Evolutionary conservation across 352 stramenopile genomes (phyloP).

Genomic region (Pythium volutum): DNA sequence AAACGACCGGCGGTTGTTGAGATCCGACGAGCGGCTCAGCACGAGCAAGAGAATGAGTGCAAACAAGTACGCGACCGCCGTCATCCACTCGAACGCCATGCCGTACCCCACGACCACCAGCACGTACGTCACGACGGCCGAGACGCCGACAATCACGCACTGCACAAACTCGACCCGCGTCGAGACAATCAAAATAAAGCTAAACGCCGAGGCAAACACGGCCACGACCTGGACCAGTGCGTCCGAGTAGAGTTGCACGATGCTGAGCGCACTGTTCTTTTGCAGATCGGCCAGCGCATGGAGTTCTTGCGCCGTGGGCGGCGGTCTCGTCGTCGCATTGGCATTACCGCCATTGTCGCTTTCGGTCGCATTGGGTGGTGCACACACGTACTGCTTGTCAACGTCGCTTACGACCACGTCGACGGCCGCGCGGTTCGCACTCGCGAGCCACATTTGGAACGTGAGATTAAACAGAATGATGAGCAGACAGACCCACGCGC

Average conservation of each 20-base stretch:
- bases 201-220: slow-evolving; percentile 70
- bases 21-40: slow-evolving; percentile 73
- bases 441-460: slow-evolving; percentile 75
- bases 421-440: slow-evolving; percentile 51
- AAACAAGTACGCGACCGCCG: slow-evolving; percentile 57
- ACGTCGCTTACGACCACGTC: slow-evolving; percentile 42
- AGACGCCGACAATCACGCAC: slow-evolving; percentile 67
- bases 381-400: slow-evolving; percentile 36
- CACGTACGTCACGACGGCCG: slow-evolving; percentile 52
- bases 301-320: slow-evolving; percentile 29
- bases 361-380: slow-evolving; percentile 30
- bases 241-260: slow-evolving; percentile 54
- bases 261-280: slow-evolving; percentile 28
- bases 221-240: slow-evolving; percentile 62
- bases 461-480: slow-evolving; percentile 75
- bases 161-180: slow-evolving; percentile 89
- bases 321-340: neutral
- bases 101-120: slow-evolving; percentile 51
- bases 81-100: slow-evolving; percentile 67
- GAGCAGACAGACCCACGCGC: slow-evolving; percentile 68
- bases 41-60: slow-evolving; percentile 71
- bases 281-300: slow-evolving; percentile 13
- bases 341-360: slow-evolving; percentile 29
- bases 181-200: slow-evolving; percentile 79
- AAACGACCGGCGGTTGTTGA: slow-evolving; percentile 79